Conservation (phyloP, 1,284 basidiomycete species). For the Trichosporon sp. region DNA sequence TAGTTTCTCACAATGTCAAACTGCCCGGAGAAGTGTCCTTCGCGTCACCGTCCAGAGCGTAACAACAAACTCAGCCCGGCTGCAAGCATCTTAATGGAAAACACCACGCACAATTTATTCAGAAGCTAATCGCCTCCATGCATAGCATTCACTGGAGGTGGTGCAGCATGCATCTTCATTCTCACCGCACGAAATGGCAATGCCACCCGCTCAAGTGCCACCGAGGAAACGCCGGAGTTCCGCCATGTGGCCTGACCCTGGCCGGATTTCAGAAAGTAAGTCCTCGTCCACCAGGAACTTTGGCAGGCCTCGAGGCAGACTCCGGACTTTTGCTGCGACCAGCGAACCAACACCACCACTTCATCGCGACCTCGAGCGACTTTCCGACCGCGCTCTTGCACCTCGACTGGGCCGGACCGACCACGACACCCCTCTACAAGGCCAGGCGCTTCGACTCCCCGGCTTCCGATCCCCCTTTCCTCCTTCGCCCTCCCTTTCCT, state of each 20-base stretch:
- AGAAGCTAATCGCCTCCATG: too few species aligned
- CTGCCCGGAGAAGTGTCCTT: too few species aligned
- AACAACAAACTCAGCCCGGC: too few species aligned
- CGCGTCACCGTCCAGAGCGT: too few species aligned
- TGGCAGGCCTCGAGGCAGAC: slow-evolving; percentile 18
- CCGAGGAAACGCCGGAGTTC: slow-evolving; percentile 19
- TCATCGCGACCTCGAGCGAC: slow-evolving; percentile 1
- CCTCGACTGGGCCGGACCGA: neutral
- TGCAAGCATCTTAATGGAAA: too few species aligned
- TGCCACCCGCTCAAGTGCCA: slow-evolving; percentile 2
- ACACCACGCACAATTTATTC: too few species aligned
- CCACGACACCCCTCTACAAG: neutral
- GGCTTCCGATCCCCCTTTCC: neutral
- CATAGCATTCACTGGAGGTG: too few species aligned
- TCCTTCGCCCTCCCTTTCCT: neutral
- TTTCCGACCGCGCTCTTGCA: neutral
- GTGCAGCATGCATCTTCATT: neutral
- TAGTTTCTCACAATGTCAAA: too few species aligned
- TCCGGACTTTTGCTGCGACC: slow-evolving; percentile 10
- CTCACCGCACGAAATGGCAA: neutral
- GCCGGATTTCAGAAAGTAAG: slow-evolving; percentile 19
- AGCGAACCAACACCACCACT: neutral
- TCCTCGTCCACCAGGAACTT: slow-evolving; percentile 14
- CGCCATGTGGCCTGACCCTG: slow-evolving; percentile 11
- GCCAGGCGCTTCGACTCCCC: neutral